Conservation (phyloP, 2,329 filamentous ascomycete genomes). For the Cercospora sp. region DNA sequence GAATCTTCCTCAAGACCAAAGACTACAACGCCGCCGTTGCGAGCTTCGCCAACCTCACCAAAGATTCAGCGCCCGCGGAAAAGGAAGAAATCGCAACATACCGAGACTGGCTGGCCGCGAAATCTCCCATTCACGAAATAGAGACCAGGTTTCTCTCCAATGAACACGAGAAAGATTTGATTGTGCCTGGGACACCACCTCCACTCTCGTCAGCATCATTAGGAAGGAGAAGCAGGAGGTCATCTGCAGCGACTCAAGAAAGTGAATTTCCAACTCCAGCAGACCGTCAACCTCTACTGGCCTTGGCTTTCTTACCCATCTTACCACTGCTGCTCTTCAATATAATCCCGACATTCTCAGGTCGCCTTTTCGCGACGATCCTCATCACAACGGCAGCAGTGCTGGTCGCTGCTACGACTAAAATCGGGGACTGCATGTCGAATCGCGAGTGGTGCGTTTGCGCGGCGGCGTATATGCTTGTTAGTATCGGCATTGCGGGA, state of each 20-base stretch:
- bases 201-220: neutral
- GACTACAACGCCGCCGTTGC: conserved; percentile 67
- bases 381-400: conserved; percentile 43
- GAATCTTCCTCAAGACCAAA: conserved; percentile 65
- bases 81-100: conserved; percentile 56
- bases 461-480: conserved; percentile 43
- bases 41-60: conserved; percentile 58
- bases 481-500: conserved; percentile 42
- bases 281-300: neutral
- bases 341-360: conserved; percentile 46
- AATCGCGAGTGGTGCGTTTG: conserved; percentile 44
- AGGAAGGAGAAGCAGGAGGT: neutral
- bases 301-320: conserved; percentile 39
- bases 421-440: conserved; percentile 41
- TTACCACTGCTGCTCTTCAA: conserved; percentile 47
- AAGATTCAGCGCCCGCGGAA: conserved; percentile 53
- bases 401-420: conserved; percentile 38
- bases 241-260: neutral
- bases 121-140: conserved; percentile 57
- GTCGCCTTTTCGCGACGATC: conserved; percentile 43
- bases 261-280: neutral
- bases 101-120: conserved; percentile 57
- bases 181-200: conserved; percentile 39
- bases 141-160: conserved; percentile 60
- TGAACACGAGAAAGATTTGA: conserved; percentile 56